Conservation (phyloP, 2,329 filamentous ascomycete species). For the Ophiostoma fasciatum region DNA sequence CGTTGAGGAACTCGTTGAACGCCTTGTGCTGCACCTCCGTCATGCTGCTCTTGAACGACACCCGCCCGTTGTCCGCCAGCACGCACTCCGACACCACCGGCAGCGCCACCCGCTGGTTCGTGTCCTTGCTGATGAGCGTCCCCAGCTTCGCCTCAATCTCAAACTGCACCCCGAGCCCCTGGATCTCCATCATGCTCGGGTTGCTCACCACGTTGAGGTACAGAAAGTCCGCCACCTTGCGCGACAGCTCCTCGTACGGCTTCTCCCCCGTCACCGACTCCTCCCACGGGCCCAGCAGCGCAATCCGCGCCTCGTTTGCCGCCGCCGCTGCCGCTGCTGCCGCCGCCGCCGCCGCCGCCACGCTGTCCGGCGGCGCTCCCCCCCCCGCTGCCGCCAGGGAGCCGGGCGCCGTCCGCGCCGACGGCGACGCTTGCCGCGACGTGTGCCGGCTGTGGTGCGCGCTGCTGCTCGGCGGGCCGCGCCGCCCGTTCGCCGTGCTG, state of each 20-base stretch:
- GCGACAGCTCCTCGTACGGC: conserved; percentile 62
- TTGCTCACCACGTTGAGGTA: conserved; percentile 55
- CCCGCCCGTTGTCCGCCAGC: conserved; percentile 36
- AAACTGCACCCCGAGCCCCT: conserved; percentile 53
- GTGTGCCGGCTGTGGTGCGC: conserved; percentile 27
- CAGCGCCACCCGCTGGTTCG: conserved; percentile 51
- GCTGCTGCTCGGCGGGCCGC: no score
- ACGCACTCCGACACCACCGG: conserved; percentile 58
- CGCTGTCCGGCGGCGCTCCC: conserved; percentile 13
- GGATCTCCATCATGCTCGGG: conserved; percentile 48
- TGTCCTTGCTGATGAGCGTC: conserved; percentile 59
- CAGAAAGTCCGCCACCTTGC: conserved; percentile 65
- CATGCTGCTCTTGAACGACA: conserved; percentile 79
- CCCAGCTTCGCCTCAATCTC: conserved; percentile 95
- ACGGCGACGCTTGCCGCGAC: conserved; percentile 29
- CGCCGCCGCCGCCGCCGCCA: conserved; percentile 11
- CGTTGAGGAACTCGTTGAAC: conserved; percentile 77
- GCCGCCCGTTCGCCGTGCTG: conserved; percentile 13
- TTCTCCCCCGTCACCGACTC: conserved; percentile 53
- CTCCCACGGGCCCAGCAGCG: conserved; percentile 44
- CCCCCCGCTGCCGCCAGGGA: conserved; percentile 11
- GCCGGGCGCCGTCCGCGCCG: conserved; percentile 11
- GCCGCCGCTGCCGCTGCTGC: conserved; percentile 13
- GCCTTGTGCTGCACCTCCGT: conserved; percentile 71
- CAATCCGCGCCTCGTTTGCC: conserved; percentile 8